A percentile compares a stretch with the other conserved stretches of the same genome.
Evolutionary conservation across 1,284 basidiomycete genomes (phyloP).

Genomic region (Ustilago loliicola): DNA sequence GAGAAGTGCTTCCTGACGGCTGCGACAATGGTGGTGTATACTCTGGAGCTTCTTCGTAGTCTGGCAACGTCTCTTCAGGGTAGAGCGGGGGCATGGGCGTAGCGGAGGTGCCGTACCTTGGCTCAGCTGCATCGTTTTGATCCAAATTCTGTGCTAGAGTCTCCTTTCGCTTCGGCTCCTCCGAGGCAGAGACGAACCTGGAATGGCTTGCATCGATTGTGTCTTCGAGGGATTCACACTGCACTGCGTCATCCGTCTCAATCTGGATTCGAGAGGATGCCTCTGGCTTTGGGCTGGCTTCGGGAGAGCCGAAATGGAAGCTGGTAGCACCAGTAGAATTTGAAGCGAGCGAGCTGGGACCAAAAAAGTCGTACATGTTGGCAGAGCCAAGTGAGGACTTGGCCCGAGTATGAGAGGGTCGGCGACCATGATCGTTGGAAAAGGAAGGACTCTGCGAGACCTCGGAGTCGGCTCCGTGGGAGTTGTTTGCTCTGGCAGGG

Average conservation of each 20-base stretch:
- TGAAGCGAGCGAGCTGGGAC: constrained; percentile 48
- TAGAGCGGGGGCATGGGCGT: constrained; percentile 42
- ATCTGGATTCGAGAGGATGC: neutral
- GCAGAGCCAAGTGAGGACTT: constrained; percentile 43
- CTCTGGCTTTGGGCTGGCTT: constrained; percentile 22
- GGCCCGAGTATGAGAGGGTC: constrained; percentile 36
- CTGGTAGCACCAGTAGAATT: constrained; percentile 46
- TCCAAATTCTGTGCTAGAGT: neutral
- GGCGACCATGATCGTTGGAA: constrained; percentile 7
- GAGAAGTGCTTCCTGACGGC: constrained; percentile 16
- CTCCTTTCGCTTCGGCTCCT: neutral
- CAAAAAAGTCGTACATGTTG: constrained; percentile 49
- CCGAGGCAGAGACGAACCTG: neutral
- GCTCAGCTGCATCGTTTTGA: neutral
- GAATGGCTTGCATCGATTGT: constrained; percentile 17
- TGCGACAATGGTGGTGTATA: constrained; percentile 41
- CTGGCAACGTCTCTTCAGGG: constrained; percentile 32
- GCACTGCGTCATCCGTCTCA: neutral
- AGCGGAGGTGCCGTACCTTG: constrained; percentile 3
- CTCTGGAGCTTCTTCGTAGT: constrained; percentile 45
- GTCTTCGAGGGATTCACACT: constrained; percentile 18
- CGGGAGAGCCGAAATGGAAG: constrained; percentile 42
- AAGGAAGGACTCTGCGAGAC: constrained; percentile 4
- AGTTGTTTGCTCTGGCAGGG: constrained; percentile 1
- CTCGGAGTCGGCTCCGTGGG: neutral